These are phyloP conservation scores for Conoideocrella luteorostrata DNA, from an alignment of 2,329 filamentous ascomycete genomes.

Conservation along the genomic window DNA sequence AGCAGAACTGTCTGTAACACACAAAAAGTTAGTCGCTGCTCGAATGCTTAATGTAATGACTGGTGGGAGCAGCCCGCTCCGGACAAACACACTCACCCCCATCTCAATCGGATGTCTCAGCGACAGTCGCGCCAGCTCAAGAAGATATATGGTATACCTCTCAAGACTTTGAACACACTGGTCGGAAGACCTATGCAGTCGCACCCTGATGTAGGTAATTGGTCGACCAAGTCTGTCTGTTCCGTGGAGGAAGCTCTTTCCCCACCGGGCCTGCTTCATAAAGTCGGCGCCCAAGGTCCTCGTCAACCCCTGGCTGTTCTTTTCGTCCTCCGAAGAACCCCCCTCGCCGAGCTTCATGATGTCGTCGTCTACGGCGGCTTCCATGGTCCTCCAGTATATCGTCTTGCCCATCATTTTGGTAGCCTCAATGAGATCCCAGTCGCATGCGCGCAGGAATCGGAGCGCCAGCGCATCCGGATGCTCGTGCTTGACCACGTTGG, in stretches of 20 bases:
- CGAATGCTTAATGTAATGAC: no score
- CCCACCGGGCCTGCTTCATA: conserved; percentile 70
- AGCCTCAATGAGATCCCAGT: conserved; percentile 85
- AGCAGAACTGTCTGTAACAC: conserved; percentile 1
- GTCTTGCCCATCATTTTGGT: conserved; percentile 85
- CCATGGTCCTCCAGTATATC: conserved; percentile 74
- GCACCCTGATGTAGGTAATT: conserved; percentile 71
- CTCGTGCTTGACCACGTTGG: conserved; percentile 86
- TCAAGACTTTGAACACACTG: conserved; percentile 72
- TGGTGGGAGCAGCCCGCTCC: no score
- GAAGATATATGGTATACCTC: conserved; percentile 77
- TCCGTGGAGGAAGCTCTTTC: conserved; percentile 83
- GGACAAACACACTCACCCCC: no score
- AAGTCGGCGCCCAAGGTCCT: conserved; percentile 69
- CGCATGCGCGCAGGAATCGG: conserved; percentile 70
- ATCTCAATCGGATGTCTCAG: conserved; percentile 73
- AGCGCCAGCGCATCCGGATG: conserved; percentile 74
- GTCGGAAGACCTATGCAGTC: conserved; percentile 69
- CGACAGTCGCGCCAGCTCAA: conserved; percentile 80
- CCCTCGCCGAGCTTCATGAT: conserved; percentile 68
- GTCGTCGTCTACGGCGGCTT: conserved; percentile 78
- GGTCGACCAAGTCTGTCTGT: conserved; percentile 71
- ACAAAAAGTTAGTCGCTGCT: not conserved
- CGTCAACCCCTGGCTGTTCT: conserved; percentile 44
- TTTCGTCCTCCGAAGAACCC: conserved; percentile 51